A percentile compares a stretch with the other conserved stretches of the same genome.
phyloP scores from a whole-genome alignment of 495 filamentous ascomycete species.

The Hypoxylon lenormandii region DNA sequence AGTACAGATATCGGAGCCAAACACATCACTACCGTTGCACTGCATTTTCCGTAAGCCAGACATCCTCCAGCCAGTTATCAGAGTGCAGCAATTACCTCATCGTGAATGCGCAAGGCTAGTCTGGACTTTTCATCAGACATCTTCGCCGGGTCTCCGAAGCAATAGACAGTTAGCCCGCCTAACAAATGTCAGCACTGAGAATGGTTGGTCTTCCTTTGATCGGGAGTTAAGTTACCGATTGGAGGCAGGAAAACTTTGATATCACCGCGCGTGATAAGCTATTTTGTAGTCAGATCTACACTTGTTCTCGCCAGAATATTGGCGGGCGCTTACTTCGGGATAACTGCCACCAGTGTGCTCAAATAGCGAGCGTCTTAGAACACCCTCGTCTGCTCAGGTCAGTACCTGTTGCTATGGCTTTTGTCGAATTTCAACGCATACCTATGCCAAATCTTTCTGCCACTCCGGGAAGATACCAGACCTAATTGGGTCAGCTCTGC shows the following conservation, averaged over 20 bases:
- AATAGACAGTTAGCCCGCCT: constrained; percentile 95
- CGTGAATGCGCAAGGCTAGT: constrained; percentile 90
- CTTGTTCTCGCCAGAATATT: constrained; percentile 31
- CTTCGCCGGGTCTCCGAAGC: constrained; percentile 92
- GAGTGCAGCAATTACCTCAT: constrained; percentile 69
- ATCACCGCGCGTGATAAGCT: constrained; percentile 89
- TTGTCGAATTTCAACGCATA: constrained; percentile 49
- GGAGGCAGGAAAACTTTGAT: constrained; percentile 96
- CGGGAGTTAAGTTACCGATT: constrained; percentile 66
- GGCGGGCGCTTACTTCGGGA: constrained; percentile 69
- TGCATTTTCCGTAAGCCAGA: constrained; percentile 52
- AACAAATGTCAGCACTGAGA: constrained; percentile 50
- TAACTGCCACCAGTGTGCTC: constrained; percentile 95
- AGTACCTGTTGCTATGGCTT: constrained; percentile 8
- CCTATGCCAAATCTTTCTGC: constrained; percentile 93
- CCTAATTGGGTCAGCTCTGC: constrained; percentile 49
- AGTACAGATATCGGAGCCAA: constrained; percentile 98
- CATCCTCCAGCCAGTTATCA: constrained; percentile 19
- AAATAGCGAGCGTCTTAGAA: constrained; percentile 85
- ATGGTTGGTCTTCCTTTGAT: constrained; percentile 19
- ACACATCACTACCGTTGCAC: constrained; percentile 97
- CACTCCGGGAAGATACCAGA: constrained; percentile 96
- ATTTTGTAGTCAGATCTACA: constrained; percentile 32
- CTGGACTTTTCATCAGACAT: constrained; percentile 88
- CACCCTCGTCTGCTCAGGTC: constrained; percentile 75